Evolutionary conservation across 2,329 filamentous ascomycete species (phyloP), one percentile per base, ranked within the genome.

Genomic region (Thielaviopsis punctulata): DNA sequence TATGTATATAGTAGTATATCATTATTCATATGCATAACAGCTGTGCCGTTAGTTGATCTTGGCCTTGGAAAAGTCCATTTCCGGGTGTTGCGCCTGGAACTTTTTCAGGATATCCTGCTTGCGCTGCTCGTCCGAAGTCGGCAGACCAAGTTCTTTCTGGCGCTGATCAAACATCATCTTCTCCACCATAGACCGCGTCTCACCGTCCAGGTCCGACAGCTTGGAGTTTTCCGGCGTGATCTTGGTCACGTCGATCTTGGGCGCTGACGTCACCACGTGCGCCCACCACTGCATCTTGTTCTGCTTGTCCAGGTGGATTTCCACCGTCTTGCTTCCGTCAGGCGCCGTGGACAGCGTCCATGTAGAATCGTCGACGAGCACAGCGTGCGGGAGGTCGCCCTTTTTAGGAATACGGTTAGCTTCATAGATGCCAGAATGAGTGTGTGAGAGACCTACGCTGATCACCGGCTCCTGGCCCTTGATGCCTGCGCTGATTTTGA

Each of bases 151-250:
- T 72, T 96, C 89, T 79, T 98, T 98, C 72, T 96, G 89, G 59
- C 85, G 76, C 74, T 98, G 92, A 71, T 98, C 92, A 62, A 77
- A 98, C 92, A 98, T 98, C 92, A 98, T 98, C 79, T 98, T 98
- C 79, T 98, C 92, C 45, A 98, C 92, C 90, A 98, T 96, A 55
- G 81, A 78, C 58, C 92, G 78, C 51, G 92, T 98, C 73, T 94
- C 85, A 56, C 92, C 92, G 63, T 96, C 90, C 59, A 98, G 72
- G 66, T 98, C 92, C 53, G 84, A 82, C 62, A 98, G 73, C 66
- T 88, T 94, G 64, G 83, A 89, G 64, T 84, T 89, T 69, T 96
- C 92, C 21, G 92, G 92, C 64, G 82, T 79, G 68, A 98, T 96
- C 73, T 95, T 95, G 61, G 82, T 82, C 33, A 93, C 87, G 69